Base-by-base conservation (phyloP, 345 rosid genomes). In the Tarenaya hassleriana region DNA sequence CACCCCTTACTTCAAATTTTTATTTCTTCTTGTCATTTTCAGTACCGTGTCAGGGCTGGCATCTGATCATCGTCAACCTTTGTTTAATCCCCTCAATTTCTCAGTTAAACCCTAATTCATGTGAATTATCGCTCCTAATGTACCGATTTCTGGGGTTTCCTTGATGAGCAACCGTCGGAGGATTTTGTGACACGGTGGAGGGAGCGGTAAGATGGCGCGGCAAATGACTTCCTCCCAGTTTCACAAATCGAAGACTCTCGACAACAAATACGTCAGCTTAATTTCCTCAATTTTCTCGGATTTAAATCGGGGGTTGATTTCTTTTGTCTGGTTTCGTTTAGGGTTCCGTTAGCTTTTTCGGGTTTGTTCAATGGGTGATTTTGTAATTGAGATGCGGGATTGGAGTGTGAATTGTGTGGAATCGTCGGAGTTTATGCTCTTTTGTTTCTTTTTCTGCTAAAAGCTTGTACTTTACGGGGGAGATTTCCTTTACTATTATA, bases 241-340 rank as follows among this genome's bases (percentile, higher is more conserved):
- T 56, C 95, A 69, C 75, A 83, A 86, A 75, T 78, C 88, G 48
- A 86, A 83, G 83, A 77, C 88, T 56, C 95, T 86, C 52, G 88
- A 81, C 76, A 86, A 86, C 78, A 86, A 86, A 86, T 83, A 86
- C 45, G 95, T 86, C 57, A 80, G 77, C 51, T 21, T 16, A 47
- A 17, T 44, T 48, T 27, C 39, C 4, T 43, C 12, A 47, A 14
- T 27, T n/a, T 38, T 8, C 41, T 61, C 15, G 58, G 21, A n/a
- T 50, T 50, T 47, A 5, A 21, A 1, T 44, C 19, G 44, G 44
- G 44, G 14, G 34, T 37, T 18, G 20, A 7, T 54, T 35, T 8
- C 13, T 61, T 17, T 8, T 52, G 20, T 32, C 14, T 8, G 4
- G n/a, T 2, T n/a, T n/a, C 13, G 10, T 33, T 7, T 10, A 5